Base-by-base conservation (phyloP, 1,284 basidiomycete genomes). In the Ganoderma resinaceum region DNA sequence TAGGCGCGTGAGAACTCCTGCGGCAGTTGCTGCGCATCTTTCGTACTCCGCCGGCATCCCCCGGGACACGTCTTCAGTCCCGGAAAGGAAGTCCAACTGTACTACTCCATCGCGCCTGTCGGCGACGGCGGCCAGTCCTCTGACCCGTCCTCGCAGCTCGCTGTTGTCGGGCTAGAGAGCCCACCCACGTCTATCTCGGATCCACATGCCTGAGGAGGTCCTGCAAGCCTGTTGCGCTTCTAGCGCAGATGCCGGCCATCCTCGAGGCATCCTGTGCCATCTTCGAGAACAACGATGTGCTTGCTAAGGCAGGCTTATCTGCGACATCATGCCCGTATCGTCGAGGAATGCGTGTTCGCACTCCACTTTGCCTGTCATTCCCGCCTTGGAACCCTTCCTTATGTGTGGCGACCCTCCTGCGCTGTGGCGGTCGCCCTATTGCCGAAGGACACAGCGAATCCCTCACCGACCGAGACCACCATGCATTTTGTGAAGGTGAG, bases 31-130 rank as follows among this genome's bases (percentile, higher is more conserved):
- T 38, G 62, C 59, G 66, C 62, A 58, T 8, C 38, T 64, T 67
- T 65, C 16, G 26, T 3, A 57, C 66, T 60, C 69, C 62, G 69
- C 59, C 69, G 62, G 63, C 52, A 26, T 29, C n/a, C 4, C 33
- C 61, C 61, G 61, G 29, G 20, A 40, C 29, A 26, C 40, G 61
- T 31, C 61, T 38, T 23, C 16, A 35, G 55, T 58, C 55, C 20
- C 55, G 16, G 31, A 58, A 35, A 6, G 55, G 55, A 58, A 58
- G 55, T 31, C n/a, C 18, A 20, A 23, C 55, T 23, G 55, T 35
- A 37, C 33, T 37, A 26, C 52, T 31, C 26, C 16, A 1, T 16
- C 14, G n/a, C 16, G 16, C 52, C 16, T 11, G 23, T 55, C 52
- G 52, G 52, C 52, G 29, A 31, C 20, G 52, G 29, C 52, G 52